phyloP scores from a whole-genome alignment of 768 basidiomycete genomes.

The Kondoa malvinella region DNA sequence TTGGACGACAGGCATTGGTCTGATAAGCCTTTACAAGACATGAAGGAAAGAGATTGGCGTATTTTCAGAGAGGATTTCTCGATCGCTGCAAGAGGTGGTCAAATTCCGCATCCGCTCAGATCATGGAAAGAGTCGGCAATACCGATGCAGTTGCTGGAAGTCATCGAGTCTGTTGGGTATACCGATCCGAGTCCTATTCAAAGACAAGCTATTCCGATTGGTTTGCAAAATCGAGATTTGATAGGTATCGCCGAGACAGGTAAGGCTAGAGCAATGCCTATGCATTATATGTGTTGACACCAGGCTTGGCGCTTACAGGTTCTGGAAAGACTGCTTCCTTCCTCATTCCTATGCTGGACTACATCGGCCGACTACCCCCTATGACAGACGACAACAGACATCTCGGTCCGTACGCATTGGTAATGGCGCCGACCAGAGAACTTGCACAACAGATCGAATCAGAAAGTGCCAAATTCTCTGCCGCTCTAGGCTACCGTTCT shows the following conservation, averaged over 20 bases:
- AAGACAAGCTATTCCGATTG: conserved; percentile 97
- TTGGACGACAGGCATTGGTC: conserved; percentile 95
- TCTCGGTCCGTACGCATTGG: conserved; percentile 78
- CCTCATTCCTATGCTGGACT: conserved; percentile 73
- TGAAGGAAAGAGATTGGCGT: conserved; percentile 97
- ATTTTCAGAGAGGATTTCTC: conserved; percentile 98
- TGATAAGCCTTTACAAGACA: conserved; percentile 75
- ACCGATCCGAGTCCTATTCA: conserved; percentile 95
- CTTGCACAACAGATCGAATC: conserved; percentile 87
- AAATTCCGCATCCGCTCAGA: conserved; percentile 81
- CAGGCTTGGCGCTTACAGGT: conserved; percentile 47
- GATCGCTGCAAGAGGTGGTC: conserved; percentile 79
- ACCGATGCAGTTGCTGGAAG: conserved; percentile 55
- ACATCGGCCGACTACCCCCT: conserved; percentile 68
- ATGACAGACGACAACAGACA: conserved; percentile 86
- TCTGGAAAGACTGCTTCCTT: conserved; percentile 98
- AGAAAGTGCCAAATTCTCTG: conserved; percentile 80
- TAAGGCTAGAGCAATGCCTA: conserved; percentile 34
- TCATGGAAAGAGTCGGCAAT: conserved; percentile 81
- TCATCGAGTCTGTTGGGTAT: conserved; percentile 84
- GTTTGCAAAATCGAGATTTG: conserved; percentile 84
- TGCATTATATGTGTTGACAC: not conserved
- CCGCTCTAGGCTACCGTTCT: conserved; percentile 73
- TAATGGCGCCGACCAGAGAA: conserved; percentile 88
- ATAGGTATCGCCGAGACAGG: conserved; percentile 99